These are phyloP conservation scores for Candida mesenterica DNA, from an alignment of 1,139 yeast species.

Conservation along the genomic window DNA sequence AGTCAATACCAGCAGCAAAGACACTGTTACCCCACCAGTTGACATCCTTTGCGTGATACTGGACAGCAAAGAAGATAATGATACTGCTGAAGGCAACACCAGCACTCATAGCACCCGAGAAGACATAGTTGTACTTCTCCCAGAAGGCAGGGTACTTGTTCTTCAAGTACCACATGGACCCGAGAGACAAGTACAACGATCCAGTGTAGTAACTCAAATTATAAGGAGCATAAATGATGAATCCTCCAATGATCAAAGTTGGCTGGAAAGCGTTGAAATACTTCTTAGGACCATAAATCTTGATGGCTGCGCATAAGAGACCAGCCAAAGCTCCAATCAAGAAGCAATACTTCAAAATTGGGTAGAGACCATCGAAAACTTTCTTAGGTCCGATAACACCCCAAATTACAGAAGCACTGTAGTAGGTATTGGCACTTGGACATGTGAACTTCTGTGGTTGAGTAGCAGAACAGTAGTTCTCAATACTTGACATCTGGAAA, in stretches of 20 bases:
- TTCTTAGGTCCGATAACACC: constrained; percentile 62
- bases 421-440: constrained; percentile 47
- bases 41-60: constrained; percentile 16
- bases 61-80: constrained; percentile 21
- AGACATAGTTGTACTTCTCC: constrained; percentile 21
- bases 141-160: constrained; percentile 17
- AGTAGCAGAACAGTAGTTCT: constrained; percentile 45
- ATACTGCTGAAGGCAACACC: constrained; percentile 20
- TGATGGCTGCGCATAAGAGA: constrained; percentile 31
- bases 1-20: constrained; percentile 14
- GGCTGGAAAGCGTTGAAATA: constrained; percentile 19
- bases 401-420: constrained; percentile 61
- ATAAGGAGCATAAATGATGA: constrained; percentile 16
- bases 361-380: constrained; percentile 48
- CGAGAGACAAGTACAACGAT: constrained; percentile 15
- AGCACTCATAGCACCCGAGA: constrained; percentile 19
- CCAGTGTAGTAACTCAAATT: constrained; percentile 19
- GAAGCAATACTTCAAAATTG: constrained; percentile 50
- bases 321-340: constrained; percentile 40
- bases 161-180: constrained; percentile 19
- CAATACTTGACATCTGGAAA: constrained; percentile 49
- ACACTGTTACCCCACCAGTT: constrained; percentile 22
- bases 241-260: constrained; percentile 18
- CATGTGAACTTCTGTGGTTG: constrained; percentile 48
- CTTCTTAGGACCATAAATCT: constrained; percentile 18